Evolutionary conservation across 2,329 filamentous ascomycete species (phyloP), one percentile per base, ranked within the genome.

Genomic region (Nigrospora oryzae): DNA sequence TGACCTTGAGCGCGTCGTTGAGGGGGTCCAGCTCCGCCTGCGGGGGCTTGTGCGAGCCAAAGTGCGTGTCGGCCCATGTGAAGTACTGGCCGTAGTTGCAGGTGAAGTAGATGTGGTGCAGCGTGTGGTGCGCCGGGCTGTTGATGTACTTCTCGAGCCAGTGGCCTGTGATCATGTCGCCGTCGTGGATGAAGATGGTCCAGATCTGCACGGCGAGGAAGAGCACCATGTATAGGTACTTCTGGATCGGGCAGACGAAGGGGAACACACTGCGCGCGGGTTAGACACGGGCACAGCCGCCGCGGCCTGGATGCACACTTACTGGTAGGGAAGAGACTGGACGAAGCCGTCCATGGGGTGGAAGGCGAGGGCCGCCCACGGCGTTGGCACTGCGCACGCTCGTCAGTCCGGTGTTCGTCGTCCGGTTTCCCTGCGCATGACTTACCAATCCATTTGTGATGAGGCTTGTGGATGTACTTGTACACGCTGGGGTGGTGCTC

Each of bases 381-480:
- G 69, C 0, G 68, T 71, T 13, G 69, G 69, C 38, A 72, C 67
- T 69, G 38, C 5, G 12, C 23, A 36, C 5, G 34, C 31, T 47
- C 34, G 15, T 38, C 36, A 38, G 36, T 23, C 11, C 11, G 6
- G 15, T 31, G 17, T 32, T 19, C 38, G 23, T 28, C 23, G 5
- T 7, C 23, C 23, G 23, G 23, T 2, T 28, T 28, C 7, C 23
- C 23, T 68, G 48, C 71, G 68, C 52, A 69, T 59, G 70, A 72
- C 53, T 71, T 71, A 49, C 55, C 54, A 23, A 71, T 54, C 91
- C 91, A 97, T 73, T 95, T 96, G 81, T 97, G 91, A 69, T 97
- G 91, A 53, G 89, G 84, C 79, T 97, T 97, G 79, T 97, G 91
- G 41, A 96, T 75, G 53, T 74, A 73, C 73, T 90, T 94, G 79